These are phyloP conservation scores for Cytauxzoon felis DNA, from an alignment of 169 alveolate species.

Conservation along the genomic window DNA sequence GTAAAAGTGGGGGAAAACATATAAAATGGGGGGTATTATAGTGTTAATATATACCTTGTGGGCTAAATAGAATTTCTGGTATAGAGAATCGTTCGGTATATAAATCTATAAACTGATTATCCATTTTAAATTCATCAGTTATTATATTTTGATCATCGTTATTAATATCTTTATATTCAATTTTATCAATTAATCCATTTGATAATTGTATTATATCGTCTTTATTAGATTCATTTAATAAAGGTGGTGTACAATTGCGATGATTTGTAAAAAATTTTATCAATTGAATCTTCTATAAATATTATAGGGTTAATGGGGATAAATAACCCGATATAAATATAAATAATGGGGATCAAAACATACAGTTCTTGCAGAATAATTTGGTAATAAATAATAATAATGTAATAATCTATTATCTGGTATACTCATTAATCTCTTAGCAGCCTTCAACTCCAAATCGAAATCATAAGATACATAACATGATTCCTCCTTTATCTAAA, in stretches of 20 bases:
- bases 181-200: neutral
- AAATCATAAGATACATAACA: slow-evolving; percentile 57
- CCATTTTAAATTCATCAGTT: slow-evolving; percentile 1
- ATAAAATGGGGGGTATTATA: neutral
- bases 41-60: slow-evolving; percentile 26
- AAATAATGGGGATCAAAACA: too few relatives aligned
- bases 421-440: slow-evolving; percentile 13
- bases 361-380: slow-evolving; percentile 23
- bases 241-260: slow-evolving; percentile 40
- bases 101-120: slow-evolving; percentile 17
- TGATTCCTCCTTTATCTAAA: slow-evolving; percentile 57
- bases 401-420: slow-evolving; percentile 12
- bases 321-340: too few relatives aligned
- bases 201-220: slow-evolving; percentile 17
- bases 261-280: slow-evolving; percentile 25
- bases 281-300: slow-evolving; percentile 24
- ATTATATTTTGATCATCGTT: neutral
- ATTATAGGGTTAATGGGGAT: neutral
- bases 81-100: slow-evolving; percentile 47
- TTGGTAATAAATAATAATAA: slow-evolving; percentile 44
- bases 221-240: slow-evolving; percentile 16
- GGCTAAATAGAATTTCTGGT: slow-evolving; percentile 55
- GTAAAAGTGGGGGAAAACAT: neutral
- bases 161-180: neutral
- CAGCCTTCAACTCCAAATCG: slow-evolving; percentile 56